Base-by-base conservation (phyloP, 805 yeast species). In the Candida nanaspora region DNA sequence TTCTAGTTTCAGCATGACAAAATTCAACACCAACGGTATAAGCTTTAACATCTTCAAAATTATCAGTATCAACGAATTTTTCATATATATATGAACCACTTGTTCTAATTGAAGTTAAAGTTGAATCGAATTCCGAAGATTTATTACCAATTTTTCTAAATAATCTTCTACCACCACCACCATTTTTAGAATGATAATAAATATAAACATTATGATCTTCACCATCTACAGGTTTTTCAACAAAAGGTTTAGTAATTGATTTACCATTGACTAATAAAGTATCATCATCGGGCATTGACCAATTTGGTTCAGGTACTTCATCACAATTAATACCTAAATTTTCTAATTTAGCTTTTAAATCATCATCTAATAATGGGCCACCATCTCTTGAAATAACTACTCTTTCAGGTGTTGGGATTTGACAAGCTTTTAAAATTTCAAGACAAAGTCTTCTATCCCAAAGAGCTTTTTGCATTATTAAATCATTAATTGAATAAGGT, bases 151-250 rank as follows among this genome's bases (percentile, higher is more conserved):
- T 95, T 58, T 93, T 93, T 49, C 99, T 74, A 68, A 93, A 93
- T 46, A 93, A 67, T 39, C 94, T 72, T 46, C 99, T 74, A 22
- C 99, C 99, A 49, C 99, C 99, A 42, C 99, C 99, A 35, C 99
- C 99, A 39, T 84, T 83, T 43, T 82, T 75, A 42, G 76, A 74
- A 28, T 89, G 83, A 59, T 91, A 93, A 63, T 93, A 93, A 31
- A 93, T 89, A 60, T 83, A 86, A 36, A 93, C 91, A 56, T 93
- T 93, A 63, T 93, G 99, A 62, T 93, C 96, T 63, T 93, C 99
- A 41, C 99, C 99, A 61, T 93, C 96, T 3, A 89, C 98, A 1
- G 99, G 99, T 52, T 93, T 93, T 61, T 93, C 99, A 27, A 93
- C 98, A 69, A 80, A 93, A 6, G 99, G 99, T 58, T 93, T 93